These are phyloP conservation scores for Exserohilum rostratum DNA, from an alignment of 2,329 filamentous ascomycete genomes.

Conservation along the genomic window DNA sequence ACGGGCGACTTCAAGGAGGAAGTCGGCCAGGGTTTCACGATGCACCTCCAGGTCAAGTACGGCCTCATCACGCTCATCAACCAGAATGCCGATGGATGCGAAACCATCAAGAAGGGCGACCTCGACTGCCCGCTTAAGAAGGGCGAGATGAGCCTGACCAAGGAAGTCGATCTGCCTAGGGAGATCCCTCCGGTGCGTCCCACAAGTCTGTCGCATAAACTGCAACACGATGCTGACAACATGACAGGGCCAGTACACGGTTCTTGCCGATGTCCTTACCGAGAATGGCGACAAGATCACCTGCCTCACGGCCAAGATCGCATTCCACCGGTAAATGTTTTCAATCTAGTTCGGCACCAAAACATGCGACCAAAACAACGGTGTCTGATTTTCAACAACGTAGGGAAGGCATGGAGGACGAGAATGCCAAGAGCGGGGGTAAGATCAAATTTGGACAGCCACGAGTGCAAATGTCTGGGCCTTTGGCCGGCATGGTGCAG, in stretches of 20 bases:
- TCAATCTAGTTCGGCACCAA: conserved; percentile 6
- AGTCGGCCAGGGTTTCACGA: conserved; percentile 79
- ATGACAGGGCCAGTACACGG: conserved; percentile 81
- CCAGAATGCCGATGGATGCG: conserved; percentile 82
- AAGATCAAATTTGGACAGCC: conserved; percentile 39
- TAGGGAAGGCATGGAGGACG: conserved; percentile 8
- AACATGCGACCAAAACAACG: conserved; percentile 17
- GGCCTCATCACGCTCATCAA: conserved; percentile 88
- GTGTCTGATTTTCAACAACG: conserved; percentile 18
- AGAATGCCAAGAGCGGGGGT: conserved; percentile 2
- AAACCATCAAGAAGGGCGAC: conserved; percentile 86
- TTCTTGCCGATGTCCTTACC: conserved; percentile 83
- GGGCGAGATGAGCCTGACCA: conserved; percentile 74
- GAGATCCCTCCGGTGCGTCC: conserved; percentile 84
- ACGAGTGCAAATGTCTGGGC: conserved; percentile 43
- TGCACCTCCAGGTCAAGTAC: conserved; percentile 88
- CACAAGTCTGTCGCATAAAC: background rate
- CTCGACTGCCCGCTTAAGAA: conserved; percentile 86
- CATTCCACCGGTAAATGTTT: conserved; percentile 58
- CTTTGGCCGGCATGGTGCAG: conserved; percentile 43
- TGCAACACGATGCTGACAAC: conserved; percentile 17
- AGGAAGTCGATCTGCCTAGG: conserved; percentile 81
- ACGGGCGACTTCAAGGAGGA: conserved; percentile 73
- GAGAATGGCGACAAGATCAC: conserved; percentile 77
- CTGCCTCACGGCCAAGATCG: conserved; percentile 78